Evolutionary conservation across 1,284 basidiomycete genomes (phyloP).

Genomic region (Exobasidium cylindrosporum): DNA sequence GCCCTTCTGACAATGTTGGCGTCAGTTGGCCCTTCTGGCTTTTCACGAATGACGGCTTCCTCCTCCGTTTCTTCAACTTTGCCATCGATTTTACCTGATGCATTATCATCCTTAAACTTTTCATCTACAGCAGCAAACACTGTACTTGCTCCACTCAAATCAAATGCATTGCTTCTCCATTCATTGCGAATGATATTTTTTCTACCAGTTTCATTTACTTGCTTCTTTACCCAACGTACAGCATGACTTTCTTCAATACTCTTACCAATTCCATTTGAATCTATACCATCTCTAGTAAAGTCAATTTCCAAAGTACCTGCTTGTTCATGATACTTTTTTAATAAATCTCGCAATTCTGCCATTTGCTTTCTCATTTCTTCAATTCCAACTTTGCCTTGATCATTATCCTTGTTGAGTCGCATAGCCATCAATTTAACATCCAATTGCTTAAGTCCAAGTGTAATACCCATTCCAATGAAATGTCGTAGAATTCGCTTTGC

Average conservation of each 20-base stretch:
- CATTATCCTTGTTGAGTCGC: slow-evolving; percentile 14
- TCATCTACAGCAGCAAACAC: slow-evolving; percentile 6
- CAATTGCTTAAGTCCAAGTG: slow-evolving; percentile 21
- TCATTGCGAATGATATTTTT: slow-evolving; percentile 18
- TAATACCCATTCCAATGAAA: slow-evolving; percentile 19
- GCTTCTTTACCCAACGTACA: slow-evolving; percentile 23
- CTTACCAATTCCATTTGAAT: slow-evolving; percentile 13
- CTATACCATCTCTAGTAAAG: slow-evolving; percentile 8
- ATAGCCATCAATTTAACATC: slow-evolving; percentile 22
- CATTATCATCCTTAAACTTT: background rate
- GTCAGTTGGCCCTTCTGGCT: slow-evolving; percentile 9
- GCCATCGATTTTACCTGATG: background rate
- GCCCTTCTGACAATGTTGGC: slow-evolving; percentile 1
- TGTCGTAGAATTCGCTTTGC: slow-evolving; percentile 20
- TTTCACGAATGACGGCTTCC: background rate
- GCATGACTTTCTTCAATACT: slow-evolving; percentile 22
- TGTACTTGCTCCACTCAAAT: slow-evolving; percentile 10
- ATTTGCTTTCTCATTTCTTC: slow-evolving; percentile 15
- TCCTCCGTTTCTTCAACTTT: background rate
- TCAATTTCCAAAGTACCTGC: slow-evolving; percentile 24
- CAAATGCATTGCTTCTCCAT: slow-evolving; percentile 24
- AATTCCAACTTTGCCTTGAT: slow-evolving; percentile 13
- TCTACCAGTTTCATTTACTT: slow-evolving; percentile 16
- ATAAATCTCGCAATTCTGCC: slow-evolving; percentile 22
- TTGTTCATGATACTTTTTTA: slow-evolving; percentile 23